These are phyloP conservation scores for Guadua angustifolia DNA, from an alignment of 176 grass and related monocot species.

Conservation along the genomic window DNA sequence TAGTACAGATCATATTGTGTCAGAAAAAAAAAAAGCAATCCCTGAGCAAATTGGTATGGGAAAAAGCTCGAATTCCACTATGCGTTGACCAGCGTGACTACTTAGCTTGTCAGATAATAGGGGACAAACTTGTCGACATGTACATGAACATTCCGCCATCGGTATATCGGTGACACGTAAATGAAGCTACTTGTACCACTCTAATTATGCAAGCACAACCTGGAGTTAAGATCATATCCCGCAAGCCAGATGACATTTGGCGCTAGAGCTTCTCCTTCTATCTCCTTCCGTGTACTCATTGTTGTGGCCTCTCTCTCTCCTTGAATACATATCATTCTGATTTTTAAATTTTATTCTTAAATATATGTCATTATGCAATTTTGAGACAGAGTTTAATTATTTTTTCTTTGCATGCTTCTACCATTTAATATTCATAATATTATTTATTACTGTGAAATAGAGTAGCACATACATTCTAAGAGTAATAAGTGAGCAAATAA, in stretches of 20 bases:
- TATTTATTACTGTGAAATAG: too few species aligned
- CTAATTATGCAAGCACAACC: slow-evolving; percentile 75
- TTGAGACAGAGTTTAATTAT: too few species aligned
- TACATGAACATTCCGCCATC: background rate
- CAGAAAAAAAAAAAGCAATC: too few species aligned
- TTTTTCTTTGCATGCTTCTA: too few species aligned
- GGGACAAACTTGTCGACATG: too few species aligned
- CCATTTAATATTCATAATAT: too few species aligned
- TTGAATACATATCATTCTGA: too few species aligned
- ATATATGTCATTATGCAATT: too few species aligned
- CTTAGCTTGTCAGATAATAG: background rate
- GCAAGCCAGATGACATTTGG: slow-evolving; percentile 67
- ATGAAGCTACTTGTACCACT: slow-evolving; percentile 22
- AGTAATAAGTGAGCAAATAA: too few species aligned
- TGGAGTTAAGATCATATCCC: slow-evolving; percentile 81
- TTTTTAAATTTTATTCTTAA: too few species aligned
- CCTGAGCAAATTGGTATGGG: background rate
- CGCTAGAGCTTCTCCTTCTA: slow-evolving; percentile 58
- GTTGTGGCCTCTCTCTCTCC: slow-evolving; percentile 41
- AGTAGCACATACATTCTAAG: too few species aligned
- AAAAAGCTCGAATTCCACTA: background rate
- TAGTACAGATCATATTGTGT: background rate
- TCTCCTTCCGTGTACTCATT: slow-evolving; percentile 83
- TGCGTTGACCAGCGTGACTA: background rate
- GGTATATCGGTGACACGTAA: background rate